Evolutionary conservation across 164 flowering plant genomes (phyloP), one percentile per base, ranked within the genome.

Genomic region (Cinnamomum micranthum): DNA sequence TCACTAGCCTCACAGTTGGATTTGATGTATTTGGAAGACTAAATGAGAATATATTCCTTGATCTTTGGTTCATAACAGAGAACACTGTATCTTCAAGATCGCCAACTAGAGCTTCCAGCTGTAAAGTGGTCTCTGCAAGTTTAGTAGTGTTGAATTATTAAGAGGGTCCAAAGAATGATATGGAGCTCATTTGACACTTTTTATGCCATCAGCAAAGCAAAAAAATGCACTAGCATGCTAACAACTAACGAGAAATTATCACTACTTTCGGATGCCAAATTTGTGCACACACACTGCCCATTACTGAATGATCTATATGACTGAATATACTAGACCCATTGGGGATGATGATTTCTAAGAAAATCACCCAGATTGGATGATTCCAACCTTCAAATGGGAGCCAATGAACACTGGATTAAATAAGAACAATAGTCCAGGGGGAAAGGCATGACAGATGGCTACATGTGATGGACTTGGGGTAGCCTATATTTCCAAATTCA

Each of bases 21-120:
- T 60, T 59, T 59, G 76, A 64, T 73, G 78, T 69, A 76, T 51
- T 78, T 52, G 74, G 58, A 74, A 76, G 50, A 77, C 73, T 82
- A 59, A 47, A 68, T 4, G 79, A 73, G 77, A 83, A 80, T 65
- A 76, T 27, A 50, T 73, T 80, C 75, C 78, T 75, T 9, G 75
- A 62, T 14, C 72, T 82, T 67, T 35, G 76, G 73, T 79, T 84
- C 81, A 85, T 41, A 47, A 83, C 66, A 72, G 69, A 73, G 28
- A 81, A 77, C 50, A 81, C 86, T 59, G 84, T 81, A 88, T 91
- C 96, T 78, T 91, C 96, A 72, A 91, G 86, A 81, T 91, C 89
- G 28, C 96, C 96, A 65, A 91, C 89, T 73, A 88, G 80, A 73
- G 82, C 84, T 82, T 91, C 96, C 76, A 91, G 80, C 78, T 78